Evolutionary conservation across 495 filamentous ascomycete genomes (phyloP).

Genomic region (Letharia columbiana): DNA sequence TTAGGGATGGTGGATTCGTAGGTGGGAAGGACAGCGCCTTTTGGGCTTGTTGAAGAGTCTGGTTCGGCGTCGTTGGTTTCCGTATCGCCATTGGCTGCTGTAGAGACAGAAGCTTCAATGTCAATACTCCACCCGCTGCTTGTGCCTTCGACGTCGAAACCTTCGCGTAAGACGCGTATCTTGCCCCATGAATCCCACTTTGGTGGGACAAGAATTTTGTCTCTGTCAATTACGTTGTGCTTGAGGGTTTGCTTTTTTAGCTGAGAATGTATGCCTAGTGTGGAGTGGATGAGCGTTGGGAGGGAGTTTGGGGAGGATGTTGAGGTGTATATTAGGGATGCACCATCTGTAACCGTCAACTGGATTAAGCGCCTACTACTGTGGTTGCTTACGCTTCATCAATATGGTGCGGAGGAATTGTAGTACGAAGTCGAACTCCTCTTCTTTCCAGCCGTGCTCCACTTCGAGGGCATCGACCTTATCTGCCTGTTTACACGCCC

Average conservation of each 20-base stretch:
- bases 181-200: slow-evolving; percentile 99
- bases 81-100: neutral
- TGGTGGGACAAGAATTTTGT: slow-evolving; percentile 86
- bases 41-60: slow-evolving; percentile 22
- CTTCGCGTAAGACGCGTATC: slow-evolving; percentile 86
- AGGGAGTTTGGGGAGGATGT: slow-evolving; percentile 70
- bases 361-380: neutral
- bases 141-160: slow-evolving; percentile 82
- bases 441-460: slow-evolving; percentile 84
- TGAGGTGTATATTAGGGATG: slow-evolving; percentile 83
- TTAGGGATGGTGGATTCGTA: slow-evolving; percentile 77
- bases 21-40: slow-evolving; percentile 52
- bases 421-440: slow-evolving; percentile 84
- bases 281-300: slow-evolving; percentile 75
- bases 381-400: slow-evolving; percentile 58
- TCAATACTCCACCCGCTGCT: slow-evolving; percentile 80
- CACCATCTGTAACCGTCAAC: slow-evolving; percentile 54
- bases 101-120: slow-evolving; percentile 43
- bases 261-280: slow-evolving; percentile 82
- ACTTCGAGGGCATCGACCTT: slow-evolving; percentile 82
- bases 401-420: slow-evolving; percentile 82
- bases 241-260: slow-evolving; percentile 75
- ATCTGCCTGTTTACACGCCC: slow-evolving; percentile 53
- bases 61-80: slow-evolving; percentile 1
- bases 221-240: slow-evolving; percentile 91